Percentiles rank a stretch among this genome's conserved stretches.
phyloP scores from a whole-genome alignment of 2,329 filamentous ascomycete species.

The Amauroascus niger region DNA sequence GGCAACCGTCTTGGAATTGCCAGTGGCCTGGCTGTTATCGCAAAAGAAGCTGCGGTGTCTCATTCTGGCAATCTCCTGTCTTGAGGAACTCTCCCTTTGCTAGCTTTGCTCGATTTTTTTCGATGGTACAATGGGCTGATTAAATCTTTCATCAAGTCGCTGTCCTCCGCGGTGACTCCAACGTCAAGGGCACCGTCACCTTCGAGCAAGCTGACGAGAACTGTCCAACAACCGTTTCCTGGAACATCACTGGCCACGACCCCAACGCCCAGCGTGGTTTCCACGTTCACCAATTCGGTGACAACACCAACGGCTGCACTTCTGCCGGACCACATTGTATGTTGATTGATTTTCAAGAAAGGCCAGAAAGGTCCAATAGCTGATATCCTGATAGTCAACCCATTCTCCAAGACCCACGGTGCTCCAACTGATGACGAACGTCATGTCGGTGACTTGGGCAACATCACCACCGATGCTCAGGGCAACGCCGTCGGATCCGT shows the following conservation, averaged over 20 bases:
- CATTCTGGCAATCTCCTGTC: no score
- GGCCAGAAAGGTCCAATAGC: not conserved
- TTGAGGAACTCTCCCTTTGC: no score
- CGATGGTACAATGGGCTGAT: not conserved
- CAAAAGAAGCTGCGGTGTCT: no score
- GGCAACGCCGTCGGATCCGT: slow-evolving; percentile 78
- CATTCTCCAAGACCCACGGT: slow-evolving; percentile 83
- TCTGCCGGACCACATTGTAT: slow-evolving; percentile 94
- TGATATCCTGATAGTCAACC: slow-evolving; percentile 69
- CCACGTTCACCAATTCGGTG: slow-evolving; percentile 97
- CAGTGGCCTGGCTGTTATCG: no score
- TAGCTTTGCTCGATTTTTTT: no score
- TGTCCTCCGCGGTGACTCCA: slow-evolving; percentile 95
- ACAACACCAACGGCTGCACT: slow-evolving; percentile 99
- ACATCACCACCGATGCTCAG: slow-evolving; percentile 89
- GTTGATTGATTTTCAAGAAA: slow-evolving; percentile 28
- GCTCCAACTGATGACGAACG: slow-evolving; percentile 71
- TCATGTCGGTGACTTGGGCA: slow-evolving; percentile 95
- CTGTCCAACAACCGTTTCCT: slow-evolving; percentile 74
- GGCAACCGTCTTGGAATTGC: no score
- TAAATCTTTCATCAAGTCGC: slow-evolving; percentile 54
- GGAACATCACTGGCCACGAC: slow-evolving; percentile 87
- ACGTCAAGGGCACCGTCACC: slow-evolving; percentile 82
- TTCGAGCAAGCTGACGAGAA: slow-evolving; percentile 87
- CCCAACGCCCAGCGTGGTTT: slow-evolving; percentile 93